A percentile compares a stretch with the other conserved stretches of the same genome.
phyloP scores from a whole-genome alignment of 2,329 filamentous ascomycete genomes.

The Dactylonectria macrodidyma region DNA sequence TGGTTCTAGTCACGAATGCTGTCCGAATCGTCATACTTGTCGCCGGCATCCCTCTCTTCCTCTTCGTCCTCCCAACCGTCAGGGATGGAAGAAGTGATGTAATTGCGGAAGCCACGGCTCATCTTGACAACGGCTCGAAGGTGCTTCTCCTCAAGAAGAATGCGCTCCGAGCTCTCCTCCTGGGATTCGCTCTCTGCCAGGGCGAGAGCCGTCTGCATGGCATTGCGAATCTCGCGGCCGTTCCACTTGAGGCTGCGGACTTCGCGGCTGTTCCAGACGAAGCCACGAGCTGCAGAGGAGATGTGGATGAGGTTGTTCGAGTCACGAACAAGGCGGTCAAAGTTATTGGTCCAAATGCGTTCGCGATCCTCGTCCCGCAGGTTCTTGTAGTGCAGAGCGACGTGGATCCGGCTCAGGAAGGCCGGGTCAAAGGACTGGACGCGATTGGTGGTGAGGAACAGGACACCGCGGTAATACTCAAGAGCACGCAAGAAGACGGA shows the following conservation, averaged over 20 bases:
- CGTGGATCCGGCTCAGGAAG: constrained; percentile 66
- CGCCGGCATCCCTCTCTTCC: constrained; percentile 30
- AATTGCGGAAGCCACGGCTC: constrained; percentile 53
- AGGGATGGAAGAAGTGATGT: constrained; percentile 44
- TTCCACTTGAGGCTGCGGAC: constrained; percentile 59
- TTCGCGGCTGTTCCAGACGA: constrained; percentile 54
- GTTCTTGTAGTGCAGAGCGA: constrained; percentile 62
- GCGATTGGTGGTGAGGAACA: constrained; percentile 67
- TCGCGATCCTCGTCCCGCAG: constrained; percentile 59
- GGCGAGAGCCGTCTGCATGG: constrained; percentile 61
- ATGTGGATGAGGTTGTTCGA: constrained; percentile 56
- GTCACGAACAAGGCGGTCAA: constrained; percentile 62
- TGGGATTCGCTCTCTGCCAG: constrained; percentile 60
- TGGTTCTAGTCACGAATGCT: background rate
- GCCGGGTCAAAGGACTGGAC: constrained; percentile 63
- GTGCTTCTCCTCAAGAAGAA: constrained; percentile 52
- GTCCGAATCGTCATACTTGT: constrained; percentile 37
- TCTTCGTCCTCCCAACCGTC: constrained; percentile 44
- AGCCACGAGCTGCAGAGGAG: constrained; percentile 56
- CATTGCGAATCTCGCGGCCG: constrained; percentile 60
- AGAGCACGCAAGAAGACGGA: constrained; percentile 65
- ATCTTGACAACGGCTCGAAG: constrained; percentile 54
- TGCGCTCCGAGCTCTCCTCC: constrained; percentile 51
- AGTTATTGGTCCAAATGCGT: constrained; percentile 62
- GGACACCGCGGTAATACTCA: constrained; percentile 66